Evolutionary conservation across 495 filamentous ascomycete species (phyloP), one percentile per base, ranked within the genome.

Genomic region (Sabuloglossum arenarium): DNA sequence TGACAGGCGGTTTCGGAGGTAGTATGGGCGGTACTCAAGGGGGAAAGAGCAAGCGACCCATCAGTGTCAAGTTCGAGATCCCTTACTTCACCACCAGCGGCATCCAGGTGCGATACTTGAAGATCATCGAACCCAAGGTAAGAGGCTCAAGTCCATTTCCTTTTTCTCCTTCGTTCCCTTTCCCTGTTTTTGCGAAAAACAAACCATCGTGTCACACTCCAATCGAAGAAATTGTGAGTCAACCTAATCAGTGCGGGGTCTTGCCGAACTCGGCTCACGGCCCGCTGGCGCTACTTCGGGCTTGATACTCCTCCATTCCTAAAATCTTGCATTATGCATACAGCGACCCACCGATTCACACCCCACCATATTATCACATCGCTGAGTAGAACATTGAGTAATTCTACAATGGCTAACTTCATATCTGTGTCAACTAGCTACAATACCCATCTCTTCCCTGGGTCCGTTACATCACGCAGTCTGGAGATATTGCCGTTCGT

Each of bases 61-160:
- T 97, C 64, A 88, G 84, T 66, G 91, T 99, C 71, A 99, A 97
- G 71, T 99, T 97, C 68, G 93, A 99, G 74, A 97, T 97, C 67
- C 93, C 93, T 29, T 99, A 99, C 68, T 99, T 99, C 67, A 99
- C 91, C 8, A 99, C 91, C 3, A 91, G 85, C 68, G 91, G 91
- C 31, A 99, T 99, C 64, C 91, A 97, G 68, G 93, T 97, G 60
- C 80, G 91, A 57, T 99, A 99, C 66, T 68, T 99, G 70, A 99
- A 99, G 78, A 99, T 99, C 63, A 97, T 93, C 57, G 91, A 99
- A 70, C 93, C 91, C 5, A 99, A 99, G 88, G 88, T 94, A 74
- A 61, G 77, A 43, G 39, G 16, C 39, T 43, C 39, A 43, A 19
- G 3, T 5, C 39, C 75, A 14, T 51, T 51, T 51, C 47, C 25